Evolutionary conservation across 768 basidiomycete species (phyloP), one percentile per base, ranked within the genome.

Genomic region (Mycena rosella): DNA sequence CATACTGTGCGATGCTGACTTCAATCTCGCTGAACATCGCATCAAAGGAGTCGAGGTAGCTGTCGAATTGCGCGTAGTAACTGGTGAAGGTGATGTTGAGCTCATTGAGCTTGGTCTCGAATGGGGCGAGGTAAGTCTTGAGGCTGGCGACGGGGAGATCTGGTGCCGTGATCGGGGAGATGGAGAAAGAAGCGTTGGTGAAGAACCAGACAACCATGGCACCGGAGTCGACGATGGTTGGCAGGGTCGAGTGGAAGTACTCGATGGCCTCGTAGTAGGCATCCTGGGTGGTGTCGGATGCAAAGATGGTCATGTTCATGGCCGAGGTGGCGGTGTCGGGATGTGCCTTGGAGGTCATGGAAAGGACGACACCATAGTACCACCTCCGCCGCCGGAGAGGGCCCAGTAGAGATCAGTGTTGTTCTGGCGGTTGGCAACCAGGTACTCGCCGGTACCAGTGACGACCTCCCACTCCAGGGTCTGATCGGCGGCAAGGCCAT

Each of bases 351-450:
- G 29, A 30, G 18, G 66, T 67, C 60, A 67, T 56, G 49, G 59
- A 53, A 34, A 54, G 22, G 20, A 61, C 52, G 29, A 62, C 52
- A 36, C 66, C 66, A 29, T 61, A 67, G 51, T 67, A 26, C 60
- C 60, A n/a, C 38, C 38, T 40, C 38, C 38, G 38, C 38, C 38
- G 38, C 38, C 38, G 38, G 77, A 74, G 40, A 81, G 72, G 8
- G 71, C 80, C 80, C 80, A 81, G 72, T 77, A 80, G 47, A 81
- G 72, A 47, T 81, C 80, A 0, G 73, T 2, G 59, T 81, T 72
- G 56, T 73, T 65, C 2, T 57, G 49, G n/a, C 67, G 70, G 24
- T 40, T 47, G 20, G 66, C 60, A 45, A 40, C 38, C 32, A 67
- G 24, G 47, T 45, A 45, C 54, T 57, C 34, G 42, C 66, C 59